phyloP scores from a whole-genome alignment of 495 filamentous ascomycete genomes.

The Penicillium subrubescens region DNA sequence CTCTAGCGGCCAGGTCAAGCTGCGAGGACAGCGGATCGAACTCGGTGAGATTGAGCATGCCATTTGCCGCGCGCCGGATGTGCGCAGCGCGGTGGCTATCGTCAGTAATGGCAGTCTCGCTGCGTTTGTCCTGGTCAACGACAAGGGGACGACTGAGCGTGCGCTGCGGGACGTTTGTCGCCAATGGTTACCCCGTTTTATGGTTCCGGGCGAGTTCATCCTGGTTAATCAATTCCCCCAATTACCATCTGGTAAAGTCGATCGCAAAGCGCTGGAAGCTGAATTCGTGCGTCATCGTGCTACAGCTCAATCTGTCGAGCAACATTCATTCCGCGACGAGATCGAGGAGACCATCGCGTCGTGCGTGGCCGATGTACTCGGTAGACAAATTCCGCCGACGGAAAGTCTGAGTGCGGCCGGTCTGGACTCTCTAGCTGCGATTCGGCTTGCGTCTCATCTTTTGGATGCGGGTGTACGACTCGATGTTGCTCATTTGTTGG shows the following conservation, averaged over 20 bases:
- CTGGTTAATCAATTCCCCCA: constrained; percentile 63
- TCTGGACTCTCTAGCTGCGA: constrained; percentile 73
- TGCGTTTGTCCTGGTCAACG: constrained; percentile 61
- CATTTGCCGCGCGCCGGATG: constrained; percentile 54
- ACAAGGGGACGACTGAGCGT: constrained; percentile 27
- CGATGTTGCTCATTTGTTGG: constrained; percentile 58
- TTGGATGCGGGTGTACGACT: constrained; percentile 52
- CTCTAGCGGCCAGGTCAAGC: constrained; percentile 74
- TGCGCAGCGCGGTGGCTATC: constrained; percentile 57
- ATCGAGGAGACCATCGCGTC: constrained; percentile 51
- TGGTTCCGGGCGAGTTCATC: constrained; percentile 73
- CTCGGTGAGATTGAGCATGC: constrained; percentile 81
- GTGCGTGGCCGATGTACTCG: constrained; percentile 50
- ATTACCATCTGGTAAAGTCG: constrained; percentile 76
- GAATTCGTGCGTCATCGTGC: constrained; percentile 48
- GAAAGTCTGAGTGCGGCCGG: constrained; percentile 56
- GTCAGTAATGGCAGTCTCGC: constrained; percentile 64
- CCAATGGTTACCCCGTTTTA: constrained; percentile 73
- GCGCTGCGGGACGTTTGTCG: constrained; percentile 59
- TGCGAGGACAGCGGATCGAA: constrained; percentile 80
- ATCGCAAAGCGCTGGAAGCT: constrained; percentile 63
- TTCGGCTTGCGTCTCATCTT: constrained; percentile 63
- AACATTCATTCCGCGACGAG: constrained; percentile 30
- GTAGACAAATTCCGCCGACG: constrained; percentile 34
- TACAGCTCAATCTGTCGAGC: constrained; percentile 29